Percentiles rank a stretch among this genome's conserved stretches.
phyloP scores from a whole-genome alignment of 2,329 filamentous ascomycete species.

The Xylariaceae sp. region DNA sequence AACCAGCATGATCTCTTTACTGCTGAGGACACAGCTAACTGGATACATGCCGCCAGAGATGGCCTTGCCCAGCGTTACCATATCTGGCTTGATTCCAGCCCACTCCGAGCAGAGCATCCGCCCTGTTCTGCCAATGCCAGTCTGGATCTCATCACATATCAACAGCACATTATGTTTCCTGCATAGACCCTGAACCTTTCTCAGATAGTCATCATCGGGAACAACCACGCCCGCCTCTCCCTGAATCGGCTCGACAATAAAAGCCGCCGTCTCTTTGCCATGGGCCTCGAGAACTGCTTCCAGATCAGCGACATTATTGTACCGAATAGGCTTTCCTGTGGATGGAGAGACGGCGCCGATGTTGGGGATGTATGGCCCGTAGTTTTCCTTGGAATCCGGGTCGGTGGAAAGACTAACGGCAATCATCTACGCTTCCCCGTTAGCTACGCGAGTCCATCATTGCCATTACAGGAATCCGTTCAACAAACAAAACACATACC shows the following conservation, averaged over 20 bases:
- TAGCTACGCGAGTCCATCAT: conserved; percentile 8
- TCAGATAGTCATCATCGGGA: conserved; percentile 82
- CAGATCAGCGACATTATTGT: conserved; percentile 78
- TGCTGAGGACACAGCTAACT: conserved; percentile 86
- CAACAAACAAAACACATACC: conserved; percentile 40
- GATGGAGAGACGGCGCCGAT: conserved; percentile 72
- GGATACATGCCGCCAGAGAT: conserved; percentile 99
- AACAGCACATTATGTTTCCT: conserved; percentile 92
- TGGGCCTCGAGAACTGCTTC: conserved; percentile 73
- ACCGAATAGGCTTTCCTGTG: conserved; percentile 73
- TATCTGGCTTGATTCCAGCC: conserved; percentile 90
- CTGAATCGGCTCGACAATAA: conserved; percentile 95
- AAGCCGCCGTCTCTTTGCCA: conserved; percentile 80
- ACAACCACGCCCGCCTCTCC: conserved; percentile 96
- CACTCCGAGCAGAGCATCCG: conserved; percentile 92
- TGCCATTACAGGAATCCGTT: neutral
- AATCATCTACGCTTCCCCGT: conserved; percentile 58
- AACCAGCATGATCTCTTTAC: conserved; percentile 89
- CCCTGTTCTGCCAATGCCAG: conserved; percentile 90
- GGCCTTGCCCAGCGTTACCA: conserved; percentile 92
- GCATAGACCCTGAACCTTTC: conserved; percentile 75
- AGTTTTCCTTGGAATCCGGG: conserved; percentile 92
- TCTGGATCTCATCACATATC: conserved; percentile 98
- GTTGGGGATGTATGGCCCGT: conserved; percentile 89
- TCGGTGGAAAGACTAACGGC: conserved; percentile 95